Conservation (phyloP, 768 basidiomycete species). For the Fistulinella prunicolor region DNA sequence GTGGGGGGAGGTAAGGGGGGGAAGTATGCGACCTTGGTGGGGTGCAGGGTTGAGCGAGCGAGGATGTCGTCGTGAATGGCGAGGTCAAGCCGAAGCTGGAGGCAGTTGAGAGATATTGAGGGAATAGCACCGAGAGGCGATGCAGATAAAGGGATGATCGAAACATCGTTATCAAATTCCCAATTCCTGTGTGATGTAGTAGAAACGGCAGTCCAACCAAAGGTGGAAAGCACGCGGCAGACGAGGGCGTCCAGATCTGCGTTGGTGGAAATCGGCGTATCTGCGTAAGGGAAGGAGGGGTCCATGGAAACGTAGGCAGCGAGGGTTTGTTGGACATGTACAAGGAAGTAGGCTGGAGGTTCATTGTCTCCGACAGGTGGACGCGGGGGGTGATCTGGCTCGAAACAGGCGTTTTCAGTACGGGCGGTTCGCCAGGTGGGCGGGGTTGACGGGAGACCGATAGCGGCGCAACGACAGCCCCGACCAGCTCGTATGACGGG, state of each 20-base stretch:
- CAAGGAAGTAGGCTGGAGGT: slow-evolving; percentile 31
- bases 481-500: slow-evolving; percentile 44
- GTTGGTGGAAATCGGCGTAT: slow-evolving; percentile 12
- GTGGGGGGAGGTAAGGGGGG: slow-evolving; percentile 15
- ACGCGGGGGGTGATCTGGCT: slow-evolving; percentile 26
- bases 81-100: slow-evolving; percentile 29
- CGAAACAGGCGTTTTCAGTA: slow-evolving; percentile 10
- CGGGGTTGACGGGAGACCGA: slow-evolving; percentile 14
- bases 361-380: slow-evolving; percentile 31
- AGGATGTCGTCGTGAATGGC: slow-evolving; percentile 23
- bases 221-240: slow-evolving; percentile 38
- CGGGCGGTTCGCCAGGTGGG: slow-evolving; percentile 8
- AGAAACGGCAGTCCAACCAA: slow-evolving; percentile 36
- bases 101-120: slow-evolving; percentile 12
- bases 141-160: slow-evolving; percentile 17
- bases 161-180: slow-evolving; percentile 29
- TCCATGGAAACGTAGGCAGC: slow-evolving; percentile 45
- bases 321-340: slow-evolving; percentile 44
- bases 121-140: not conserved
- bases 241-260: slow-evolving; percentile 45
- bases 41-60: slow-evolving; percentile 21
- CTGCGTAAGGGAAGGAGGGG: slow-evolving; percentile 28
- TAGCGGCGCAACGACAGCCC: slow-evolving; percentile 44
- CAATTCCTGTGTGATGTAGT: slow-evolving; percentile 19
- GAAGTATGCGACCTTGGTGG: slow-evolving; percentile 27